Evolutionary conservation across 1,284 basidiomycete species (phyloP).

Genomic region (Macrocybe sp.): DNA sequence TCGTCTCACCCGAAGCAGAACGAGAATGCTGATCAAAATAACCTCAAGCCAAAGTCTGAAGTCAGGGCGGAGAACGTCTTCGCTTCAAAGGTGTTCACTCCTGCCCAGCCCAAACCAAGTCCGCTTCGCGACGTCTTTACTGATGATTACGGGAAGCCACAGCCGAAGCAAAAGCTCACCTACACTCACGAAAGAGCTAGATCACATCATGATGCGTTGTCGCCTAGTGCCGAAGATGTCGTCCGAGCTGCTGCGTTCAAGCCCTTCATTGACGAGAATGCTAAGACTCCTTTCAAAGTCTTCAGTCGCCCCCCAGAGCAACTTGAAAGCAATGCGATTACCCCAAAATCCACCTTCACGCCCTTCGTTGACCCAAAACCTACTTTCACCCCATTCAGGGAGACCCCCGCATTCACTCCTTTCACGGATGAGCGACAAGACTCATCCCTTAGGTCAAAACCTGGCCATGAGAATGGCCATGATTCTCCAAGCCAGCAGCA

Average conservation of each 20-base stretch:
- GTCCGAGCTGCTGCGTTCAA: constrained; percentile 32
- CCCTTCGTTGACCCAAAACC: constrained; percentile 39
- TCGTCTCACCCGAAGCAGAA: constrained; percentile 18
- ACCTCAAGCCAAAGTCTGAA: constrained; percentile 19
- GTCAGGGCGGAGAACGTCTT: constrained; percentile 37
- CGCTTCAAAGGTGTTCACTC: constrained; percentile 54
- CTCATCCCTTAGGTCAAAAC: constrained; percentile 10
- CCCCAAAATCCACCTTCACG: constrained; percentile 35
- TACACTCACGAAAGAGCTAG: constrained; percentile 37
- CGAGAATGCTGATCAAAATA: constrained; percentile 19
- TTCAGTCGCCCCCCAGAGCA: constrained; percentile 58
- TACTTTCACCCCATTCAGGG: constrained; percentile 36
- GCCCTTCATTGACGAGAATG: constrained; percentile 46
- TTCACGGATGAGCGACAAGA: constrained; percentile 18
- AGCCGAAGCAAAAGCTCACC: constrained; percentile 26
- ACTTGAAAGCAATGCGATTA: constrained; percentile 35
- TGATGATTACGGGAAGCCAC: constrained; percentile 39
- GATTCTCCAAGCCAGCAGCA: constrained; percentile 13
- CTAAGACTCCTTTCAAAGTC: constrained; percentile 62
- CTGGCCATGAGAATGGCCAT: constrained; percentile 12
- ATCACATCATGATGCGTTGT: constrained; percentile 33
- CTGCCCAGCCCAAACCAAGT: constrained; percentile 37
- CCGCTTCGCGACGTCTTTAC: constrained; percentile 40
- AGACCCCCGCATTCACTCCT: constrained; percentile 28
- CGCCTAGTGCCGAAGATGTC: constrained; percentile 16